Evolutionary conservation across 371 early-diverging fungal species (phyloP).

Genomic region (Syncephalis plumigaleata): DNA sequence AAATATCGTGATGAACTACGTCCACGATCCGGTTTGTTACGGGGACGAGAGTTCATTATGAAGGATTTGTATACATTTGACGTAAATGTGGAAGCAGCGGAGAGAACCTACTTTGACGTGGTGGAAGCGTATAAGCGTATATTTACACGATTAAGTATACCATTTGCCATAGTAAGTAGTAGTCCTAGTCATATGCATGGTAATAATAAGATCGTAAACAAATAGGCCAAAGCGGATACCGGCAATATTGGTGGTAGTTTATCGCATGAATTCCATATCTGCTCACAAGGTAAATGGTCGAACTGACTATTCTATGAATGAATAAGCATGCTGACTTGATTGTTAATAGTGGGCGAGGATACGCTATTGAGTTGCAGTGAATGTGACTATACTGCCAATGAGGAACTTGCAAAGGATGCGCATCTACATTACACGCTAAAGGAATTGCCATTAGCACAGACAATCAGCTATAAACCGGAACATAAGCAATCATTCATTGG

Average conservation of each 20-base stretch:
- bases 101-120: constrained; percentile 50
- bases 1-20: constrained; percentile 78
- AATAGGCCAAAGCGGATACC: constrained; percentile 52
- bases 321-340: neutral
- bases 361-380: constrained; percentile 41
- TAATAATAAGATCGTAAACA: neutral
- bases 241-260: constrained; percentile 79
- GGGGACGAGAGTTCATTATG: constrained; percentile 87
- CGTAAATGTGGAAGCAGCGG: constrained; percentile 38
- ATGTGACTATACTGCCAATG: constrained; percentile 71
- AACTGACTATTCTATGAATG: neutral
- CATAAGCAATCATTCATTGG: neutral
- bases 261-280: constrained; percentile 80
- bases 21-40: constrained; percentile 62
- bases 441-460: neutral
- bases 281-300: constrained; percentile 27
- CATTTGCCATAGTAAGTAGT: constrained; percentile 43
- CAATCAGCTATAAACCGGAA: neutral
- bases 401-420: constrained; percentile 30
- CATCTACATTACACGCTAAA: neutral
- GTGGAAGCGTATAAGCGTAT: constrained; percentile 52
- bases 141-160: constrained; percentile 52
- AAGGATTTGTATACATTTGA: constrained; percentile 90
- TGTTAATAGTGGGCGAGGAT: constrained; percentile 55
- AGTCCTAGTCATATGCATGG: neutral